These are phyloP conservation scores for Fraxinus dipetala DNA, from an alignment of 305 asterid species.

Conservation along the genomic window DNA sequence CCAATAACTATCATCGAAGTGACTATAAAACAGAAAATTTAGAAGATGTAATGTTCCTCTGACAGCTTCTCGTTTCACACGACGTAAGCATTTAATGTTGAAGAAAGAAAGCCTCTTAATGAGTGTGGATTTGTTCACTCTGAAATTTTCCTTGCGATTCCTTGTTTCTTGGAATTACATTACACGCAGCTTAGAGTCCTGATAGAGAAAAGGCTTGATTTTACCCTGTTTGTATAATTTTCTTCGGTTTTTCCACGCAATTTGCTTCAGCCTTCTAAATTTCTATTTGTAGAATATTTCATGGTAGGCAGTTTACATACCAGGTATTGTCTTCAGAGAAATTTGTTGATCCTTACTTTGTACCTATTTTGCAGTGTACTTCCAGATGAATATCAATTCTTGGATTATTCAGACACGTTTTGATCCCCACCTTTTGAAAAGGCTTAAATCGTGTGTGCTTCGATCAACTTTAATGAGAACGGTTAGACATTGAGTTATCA, in stretches of 20 bases:
- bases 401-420: neutral
- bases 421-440: neutral
- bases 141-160: constrained; percentile 20
- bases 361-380: neutral
- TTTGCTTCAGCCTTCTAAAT: neutral
- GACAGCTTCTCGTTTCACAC: constrained; percentile 14
- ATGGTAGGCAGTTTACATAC: neutral
- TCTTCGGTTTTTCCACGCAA: constrained; percentile 6
- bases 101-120: constrained; percentile 11
- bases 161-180: constrained; percentile 19
- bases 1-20: constrained; percentile 63
- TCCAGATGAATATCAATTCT: neutral
- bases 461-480: neutral
- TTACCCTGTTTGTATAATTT: constrained; percentile 36
- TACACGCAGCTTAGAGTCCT: constrained; percentile 13
- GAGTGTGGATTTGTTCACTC: constrained; percentile 24
- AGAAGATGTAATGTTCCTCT: constrained; percentile 14
- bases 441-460: neutral
- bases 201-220: constrained; percentile 15
- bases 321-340: neutral
- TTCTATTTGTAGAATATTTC: neutral
- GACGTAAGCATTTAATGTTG: constrained; percentile 14
- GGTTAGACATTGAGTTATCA: neutral
- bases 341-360: neutral
- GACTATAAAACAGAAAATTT: constrained; percentile 48